A percentile compares a stretch with the other conserved stretches of the same genome.
These are phyloP conservation scores for Fusarium annulatum DNA, from an alignment of 2,329 filamentous ascomycete species.

Conservation along the genomic window DNA sequence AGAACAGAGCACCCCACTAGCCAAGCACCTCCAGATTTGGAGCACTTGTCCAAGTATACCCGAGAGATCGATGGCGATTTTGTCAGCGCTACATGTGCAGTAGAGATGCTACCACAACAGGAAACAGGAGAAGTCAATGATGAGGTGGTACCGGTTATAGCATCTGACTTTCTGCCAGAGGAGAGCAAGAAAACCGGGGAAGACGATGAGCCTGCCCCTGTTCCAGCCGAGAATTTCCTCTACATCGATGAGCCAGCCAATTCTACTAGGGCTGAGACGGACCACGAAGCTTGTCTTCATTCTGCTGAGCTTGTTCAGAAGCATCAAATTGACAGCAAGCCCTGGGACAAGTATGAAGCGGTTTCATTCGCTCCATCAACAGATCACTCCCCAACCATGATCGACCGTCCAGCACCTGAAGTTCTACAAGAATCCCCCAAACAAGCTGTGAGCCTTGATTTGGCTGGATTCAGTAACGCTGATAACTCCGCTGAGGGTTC, in stretches of 20 bases:
- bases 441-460: background rate
- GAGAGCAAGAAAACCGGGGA: conserved; percentile 19
- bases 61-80: background rate
- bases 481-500: background rate
- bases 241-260: background rate
- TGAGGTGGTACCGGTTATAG: background rate
- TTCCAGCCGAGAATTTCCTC: background rate
- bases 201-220: background rate
- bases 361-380: background rate
- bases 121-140: background rate
- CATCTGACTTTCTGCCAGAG: conserved; percentile 1
- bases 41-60: background rate
- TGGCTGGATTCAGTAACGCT: background rate
- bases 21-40: background rate
- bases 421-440: background rate
- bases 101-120: background rate
- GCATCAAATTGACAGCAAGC: background rate
- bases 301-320: background rate
- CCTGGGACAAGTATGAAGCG: background rate
- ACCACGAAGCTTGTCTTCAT: background rate
- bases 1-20: background rate
- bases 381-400: background rate
- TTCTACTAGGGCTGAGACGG: background rate
- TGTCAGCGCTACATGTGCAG: background rate
- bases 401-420: background rate